A percentile compares a stretch with the other conserved stretches of the same genome.
Evolutionary conservation across 78 protist species (phyloP).

Genomic region (Polysphondylium violaceum): DNA sequence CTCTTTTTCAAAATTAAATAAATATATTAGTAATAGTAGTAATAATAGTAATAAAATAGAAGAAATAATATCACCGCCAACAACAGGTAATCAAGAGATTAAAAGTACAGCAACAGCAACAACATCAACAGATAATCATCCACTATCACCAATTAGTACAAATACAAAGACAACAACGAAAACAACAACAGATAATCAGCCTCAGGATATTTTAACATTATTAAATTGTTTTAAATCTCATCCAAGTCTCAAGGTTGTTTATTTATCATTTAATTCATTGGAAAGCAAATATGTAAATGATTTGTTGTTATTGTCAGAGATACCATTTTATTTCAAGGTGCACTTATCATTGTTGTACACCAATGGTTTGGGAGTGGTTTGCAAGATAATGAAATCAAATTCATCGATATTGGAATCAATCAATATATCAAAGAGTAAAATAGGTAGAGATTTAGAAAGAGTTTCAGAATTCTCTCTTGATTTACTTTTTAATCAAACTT

Average conservation of each 20-base stretch:
- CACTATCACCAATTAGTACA: neutral
- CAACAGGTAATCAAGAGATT: neutral
- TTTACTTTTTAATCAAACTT: neutral
- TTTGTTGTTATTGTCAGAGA: neutral
- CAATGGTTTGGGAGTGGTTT: constrained; percentile 2
- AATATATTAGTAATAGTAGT: constrained; percentile 4
- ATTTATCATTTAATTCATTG: constrained; percentile 44
- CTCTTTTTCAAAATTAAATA: constrained; percentile 33
- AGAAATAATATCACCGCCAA: neutral
- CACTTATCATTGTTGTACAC: constrained; percentile 32
- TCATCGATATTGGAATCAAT: constrained; percentile 8
- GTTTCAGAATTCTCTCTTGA: constrained; percentile 2
- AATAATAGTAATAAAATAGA: constrained; percentile 21
- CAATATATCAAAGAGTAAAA: constrained; percentile 24
- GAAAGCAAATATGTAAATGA: constrained; percentile 32
- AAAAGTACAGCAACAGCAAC: neutral
- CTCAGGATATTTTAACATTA: neutral
- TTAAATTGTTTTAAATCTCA: constrained; percentile 13
- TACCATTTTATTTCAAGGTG: constrained; percentile 28
- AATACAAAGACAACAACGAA: neutral
- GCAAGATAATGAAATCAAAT: constrained; percentile 41
- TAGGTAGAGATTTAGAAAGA: constrained; percentile 13
- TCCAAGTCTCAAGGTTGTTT: constrained; percentile 6
- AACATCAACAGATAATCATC: neutral
- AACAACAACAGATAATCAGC: neutral